These are phyloP conservation scores for Tylopilus plumbeoviolaceoides DNA, from an alignment of 768 basidiomycete genomes.

Conservation along the genomic window DNA sequence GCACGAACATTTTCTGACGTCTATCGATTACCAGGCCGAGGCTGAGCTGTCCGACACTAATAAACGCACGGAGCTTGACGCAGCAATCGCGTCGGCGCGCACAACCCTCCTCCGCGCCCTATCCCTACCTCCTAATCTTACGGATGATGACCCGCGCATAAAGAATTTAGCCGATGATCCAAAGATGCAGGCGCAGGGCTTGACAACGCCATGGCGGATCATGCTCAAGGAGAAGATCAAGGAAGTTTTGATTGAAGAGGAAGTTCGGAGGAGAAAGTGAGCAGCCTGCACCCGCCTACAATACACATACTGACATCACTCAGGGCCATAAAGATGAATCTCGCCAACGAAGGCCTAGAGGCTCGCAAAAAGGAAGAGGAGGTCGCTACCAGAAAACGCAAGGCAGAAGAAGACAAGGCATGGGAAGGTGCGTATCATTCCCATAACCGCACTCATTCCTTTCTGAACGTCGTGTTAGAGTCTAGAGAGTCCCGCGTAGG, in stretches of 20 bases:
- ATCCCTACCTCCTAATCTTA: constrained; percentile 55
- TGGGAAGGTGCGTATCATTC: constrained; percentile 72
- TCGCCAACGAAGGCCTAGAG: constrained; percentile 89
- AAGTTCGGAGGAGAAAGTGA: constrained; percentile 78
- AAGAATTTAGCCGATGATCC: constrained; percentile 38
- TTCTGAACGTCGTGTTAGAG: constrained; percentile 37
- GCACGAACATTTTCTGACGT: neutral
- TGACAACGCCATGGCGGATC: constrained; percentile 58
- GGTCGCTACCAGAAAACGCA: constrained; percentile 69
- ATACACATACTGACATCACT: constrained; percentile 1
- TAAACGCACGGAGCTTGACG: constrained; percentile 79
- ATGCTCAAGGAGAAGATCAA: constrained; percentile 71
- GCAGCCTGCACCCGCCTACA: constrained; percentile 17
- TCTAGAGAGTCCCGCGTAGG: constrained; percentile 78
- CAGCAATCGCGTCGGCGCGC: constrained; percentile 73
- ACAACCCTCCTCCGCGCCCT: constrained; percentile 58
- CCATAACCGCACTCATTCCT: neutral
- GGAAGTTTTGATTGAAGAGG: constrained; percentile 86
- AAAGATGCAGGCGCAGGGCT: constrained; percentile 29
- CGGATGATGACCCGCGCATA: constrained; percentile 57
- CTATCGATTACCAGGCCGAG: constrained; percentile 56
- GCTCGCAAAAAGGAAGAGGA: constrained; percentile 94
- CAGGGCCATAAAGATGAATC: constrained; percentile 85
- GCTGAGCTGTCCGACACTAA: constrained; percentile 74
- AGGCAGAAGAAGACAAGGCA: constrained; percentile 79